Percentiles rank a stretch among this genome's conserved stretches.
These are phyloP conservation scores for Phytophthora chlamydospora DNA, from an alignment of 352 stramenopile genomes.

Conservation along the genomic window DNA sequence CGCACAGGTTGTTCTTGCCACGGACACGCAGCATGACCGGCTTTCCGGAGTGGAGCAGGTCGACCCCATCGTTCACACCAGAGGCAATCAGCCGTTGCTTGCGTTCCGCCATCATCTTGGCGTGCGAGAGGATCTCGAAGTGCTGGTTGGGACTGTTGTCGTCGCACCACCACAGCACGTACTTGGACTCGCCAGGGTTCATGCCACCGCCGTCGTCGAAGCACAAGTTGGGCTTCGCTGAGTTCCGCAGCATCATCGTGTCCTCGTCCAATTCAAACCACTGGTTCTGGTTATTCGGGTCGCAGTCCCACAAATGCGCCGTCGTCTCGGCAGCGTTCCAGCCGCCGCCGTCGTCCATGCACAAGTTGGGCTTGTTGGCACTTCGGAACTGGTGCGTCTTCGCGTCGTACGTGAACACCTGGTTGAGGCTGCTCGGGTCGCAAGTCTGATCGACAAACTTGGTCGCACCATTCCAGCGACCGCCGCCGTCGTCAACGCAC, in stretches of 20 bases:
- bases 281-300: conserved; percentile 31
- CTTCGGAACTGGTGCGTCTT: conserved; percentile 26
- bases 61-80: conserved; percentile 9
- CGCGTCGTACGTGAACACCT: conserved; percentile 34
- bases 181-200: conserved; percentile 18
- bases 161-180: conserved; percentile 28
- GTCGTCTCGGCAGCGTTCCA: conserved; percentile 13
- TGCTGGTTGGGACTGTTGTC: conserved; percentile 32
- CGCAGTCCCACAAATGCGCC: conserved; percentile 26
- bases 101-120: conserved; percentile 15
- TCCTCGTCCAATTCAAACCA: conserved; percentile 30
- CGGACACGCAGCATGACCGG: conserved; percentile 29
- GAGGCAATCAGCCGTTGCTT: conserved; percentile 18
- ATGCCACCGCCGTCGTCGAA: conserved; percentile 32
- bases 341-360: conserved; percentile 33
- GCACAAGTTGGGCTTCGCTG: conserved; percentile 34
- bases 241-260: conserved; percentile 36
- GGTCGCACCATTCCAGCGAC: conserved; percentile 23
- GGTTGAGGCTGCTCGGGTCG: conserved; percentile 31
- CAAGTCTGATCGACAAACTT: conserved; percentile 26
- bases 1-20: conserved; percentile 35
- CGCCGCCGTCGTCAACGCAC: conserved; percentile 44
- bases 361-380: conserved; percentile 28
- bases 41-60: conserved; percentile 21
- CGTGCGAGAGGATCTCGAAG: conserved; percentile 30